Evolutionary conservation across 2,329 filamentous ascomycete genomes (phyloP).

Genomic region (Arthrinium puccinioides): DNA sequence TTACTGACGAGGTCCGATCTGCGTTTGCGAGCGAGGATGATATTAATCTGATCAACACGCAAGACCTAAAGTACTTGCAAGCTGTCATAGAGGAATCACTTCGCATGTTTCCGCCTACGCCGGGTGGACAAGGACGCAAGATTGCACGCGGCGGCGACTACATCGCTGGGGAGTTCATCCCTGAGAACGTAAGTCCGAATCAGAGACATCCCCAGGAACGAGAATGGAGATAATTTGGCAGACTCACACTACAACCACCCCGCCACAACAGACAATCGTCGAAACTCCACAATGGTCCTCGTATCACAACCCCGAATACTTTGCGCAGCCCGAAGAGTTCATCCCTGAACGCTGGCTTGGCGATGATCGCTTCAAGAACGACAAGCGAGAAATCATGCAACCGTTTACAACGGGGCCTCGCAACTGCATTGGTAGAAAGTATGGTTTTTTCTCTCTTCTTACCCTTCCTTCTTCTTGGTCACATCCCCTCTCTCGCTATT

Average conservation of each 20-base stretch:
- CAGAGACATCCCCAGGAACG: neutral
- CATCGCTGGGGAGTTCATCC: slow-evolving; percentile 16
- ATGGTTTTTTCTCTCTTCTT: neutral
- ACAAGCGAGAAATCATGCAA: slow-evolving; percentile 26
- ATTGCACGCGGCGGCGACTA: slow-evolving; percentile 16
- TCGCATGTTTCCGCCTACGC: slow-evolving; percentile 30
- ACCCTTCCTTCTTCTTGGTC: too few relatives aligned
- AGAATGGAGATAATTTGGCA: too few relatives aligned
- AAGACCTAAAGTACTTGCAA: slow-evolving; percentile 29
- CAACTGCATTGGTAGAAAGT: slow-evolving; percentile 31
- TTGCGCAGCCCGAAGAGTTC: slow-evolving; percentile 28
- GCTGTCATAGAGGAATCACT: slow-evolving; percentile 35
- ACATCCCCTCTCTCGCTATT: too few relatives aligned
- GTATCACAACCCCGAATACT: slow-evolving; percentile 27
- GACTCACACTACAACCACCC: too few relatives aligned
- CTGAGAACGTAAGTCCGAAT: slow-evolving; percentile 9
- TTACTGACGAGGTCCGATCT: slow-evolving; percentile 30
- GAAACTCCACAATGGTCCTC: slow-evolving; percentile 27
- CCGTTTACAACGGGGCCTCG: slow-evolving; percentile 29
- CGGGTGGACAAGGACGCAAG: slow-evolving; percentile 13
- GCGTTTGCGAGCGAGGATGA: slow-evolving; percentile 28
- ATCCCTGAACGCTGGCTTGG: slow-evolving; percentile 31
- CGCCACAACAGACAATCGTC: slow-evolving; percentile 21
- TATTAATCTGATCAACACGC: slow-evolving; percentile 27
- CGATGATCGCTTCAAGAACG: slow-evolving; percentile 21